Conservation (phyloP, 352 stramenopile species). For the Phytopythium montanum region DNA sequence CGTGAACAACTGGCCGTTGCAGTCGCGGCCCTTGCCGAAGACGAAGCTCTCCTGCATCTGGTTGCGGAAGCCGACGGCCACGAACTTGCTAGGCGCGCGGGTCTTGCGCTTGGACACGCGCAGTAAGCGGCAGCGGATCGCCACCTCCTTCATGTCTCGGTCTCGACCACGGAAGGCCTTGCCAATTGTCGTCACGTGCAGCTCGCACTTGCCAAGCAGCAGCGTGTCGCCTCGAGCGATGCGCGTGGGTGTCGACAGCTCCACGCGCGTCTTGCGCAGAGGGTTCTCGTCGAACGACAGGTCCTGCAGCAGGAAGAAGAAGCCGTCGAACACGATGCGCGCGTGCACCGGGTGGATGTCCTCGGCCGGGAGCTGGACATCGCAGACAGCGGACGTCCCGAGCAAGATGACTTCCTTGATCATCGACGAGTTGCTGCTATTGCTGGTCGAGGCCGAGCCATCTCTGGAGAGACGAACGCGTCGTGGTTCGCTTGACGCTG, state of each 20-base stretch:
- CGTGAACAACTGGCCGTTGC: slow-evolving; percentile 56
- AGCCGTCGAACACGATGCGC: slow-evolving; percentile 57
- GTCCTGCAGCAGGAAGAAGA: slow-evolving; percentile 68
- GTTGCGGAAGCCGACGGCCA: slow-evolving; percentile 55
- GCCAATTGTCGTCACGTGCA: slow-evolving; percentile 43
- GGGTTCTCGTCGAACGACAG: slow-evolving; percentile 66
- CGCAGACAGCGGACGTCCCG: slow-evolving; percentile 47
- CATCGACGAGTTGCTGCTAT: background rate
- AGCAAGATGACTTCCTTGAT: slow-evolving; percentile 45
- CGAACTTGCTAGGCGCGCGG: slow-evolving; percentile 33
- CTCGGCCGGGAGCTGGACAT: slow-evolving; percentile 42
- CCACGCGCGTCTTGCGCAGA: slow-evolving; percentile 45
- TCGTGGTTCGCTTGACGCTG: background rate
- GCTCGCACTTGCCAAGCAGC: slow-evolving; percentile 46
- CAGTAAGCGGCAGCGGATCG: slow-evolving; percentile 60
- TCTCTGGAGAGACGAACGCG: background rate
- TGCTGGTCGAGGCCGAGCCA: background rate
- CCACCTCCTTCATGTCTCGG: slow-evolving; percentile 62
- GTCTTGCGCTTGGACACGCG: slow-evolving; percentile 62
- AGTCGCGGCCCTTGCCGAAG: slow-evolving; percentile 55
- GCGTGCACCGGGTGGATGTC: slow-evolving; percentile 53
- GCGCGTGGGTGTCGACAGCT: slow-evolving; percentile 34
- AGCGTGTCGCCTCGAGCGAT: slow-evolving; percentile 57
- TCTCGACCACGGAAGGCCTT: slow-evolving; percentile 50
- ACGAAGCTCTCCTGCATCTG: slow-evolving; percentile 35